Base-by-base conservation (phyloP, 179 eudicot genomes). In the Spinacia oleracea region DNA sequence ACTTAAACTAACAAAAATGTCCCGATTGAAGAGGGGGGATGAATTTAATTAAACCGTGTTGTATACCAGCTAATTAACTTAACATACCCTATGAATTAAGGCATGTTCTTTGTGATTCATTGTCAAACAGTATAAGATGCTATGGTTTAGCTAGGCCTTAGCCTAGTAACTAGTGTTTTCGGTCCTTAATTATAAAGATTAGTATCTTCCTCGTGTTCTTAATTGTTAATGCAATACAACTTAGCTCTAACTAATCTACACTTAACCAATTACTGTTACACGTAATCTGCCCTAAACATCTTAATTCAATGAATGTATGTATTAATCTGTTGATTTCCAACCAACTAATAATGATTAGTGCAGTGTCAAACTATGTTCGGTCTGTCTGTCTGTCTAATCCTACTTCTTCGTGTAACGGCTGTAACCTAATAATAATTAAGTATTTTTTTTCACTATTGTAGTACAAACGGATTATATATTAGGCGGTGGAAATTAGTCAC, bases 301-400 rank as follows among this genome's bases (percentile, higher is more conserved):
- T 63, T 55, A 55, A 29, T 79, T 73, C 82, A 79, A 50, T 73
- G 82, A 73, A 79, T 53, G 82, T 64, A 65, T 4, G 35, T 64
- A 32, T 16, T 75, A 29, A 40, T 27, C 4, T 23, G 38, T 70
- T 48, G 11, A 14, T 23, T 70, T 50, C 31, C 25, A 51, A 50
- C 42, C 27, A 5, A 68, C 32, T 12, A 25, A 16, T 21, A 35
- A 18, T 34, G 34, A 58, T 38, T 3, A 43, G 45, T 53, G 25
- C n/a, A n/a, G n/a, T 58, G 46, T 78, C 75, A 40, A 70, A 42
- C 69, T 78, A 15, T 56, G 42, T 70, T 78, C 66, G 78, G 63
- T 67, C 81, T n/a, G n/a, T n/a, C n/a, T n/a, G 77, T 72, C 77
- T 42, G 34, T 70, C 70, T 35, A 62, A 58, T 78, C 63, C 71